A percentile compares a stretch with the other conserved stretches of the same genome.
phyloP scores from a whole-genome alignment of 73 alveolate genomes.

The Effrenium voratum region DNA sequence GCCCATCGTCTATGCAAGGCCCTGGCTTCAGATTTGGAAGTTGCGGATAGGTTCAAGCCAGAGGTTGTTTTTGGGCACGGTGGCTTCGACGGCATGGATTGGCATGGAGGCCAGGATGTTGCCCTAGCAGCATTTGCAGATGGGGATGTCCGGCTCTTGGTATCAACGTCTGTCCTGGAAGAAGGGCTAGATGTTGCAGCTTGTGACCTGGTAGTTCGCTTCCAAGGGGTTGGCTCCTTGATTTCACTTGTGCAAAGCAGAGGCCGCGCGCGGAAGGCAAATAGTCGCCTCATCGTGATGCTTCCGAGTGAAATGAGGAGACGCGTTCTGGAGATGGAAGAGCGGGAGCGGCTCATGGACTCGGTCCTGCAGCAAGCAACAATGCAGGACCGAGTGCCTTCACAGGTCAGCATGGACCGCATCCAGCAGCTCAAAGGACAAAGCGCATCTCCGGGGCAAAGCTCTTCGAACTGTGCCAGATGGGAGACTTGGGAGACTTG shows the following conservation, averaged over 20 bases:
- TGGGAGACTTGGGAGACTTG: too few species aligned
- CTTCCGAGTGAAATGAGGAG: background rate
- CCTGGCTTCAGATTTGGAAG: background rate
- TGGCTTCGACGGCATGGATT: background rate
- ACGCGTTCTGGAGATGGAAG: background rate
- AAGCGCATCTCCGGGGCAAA: too few species aligned
- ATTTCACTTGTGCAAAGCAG: background rate
- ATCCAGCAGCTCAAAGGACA: too few species aligned
- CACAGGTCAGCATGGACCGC: too few species aligned
- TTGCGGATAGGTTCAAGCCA: too few species aligned
- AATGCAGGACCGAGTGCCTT: too few species aligned
- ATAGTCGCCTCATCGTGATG: background rate
- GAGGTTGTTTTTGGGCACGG: background rate
- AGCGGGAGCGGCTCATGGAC: constrained; percentile 13
- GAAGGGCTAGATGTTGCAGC: background rate
- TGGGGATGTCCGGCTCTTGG: background rate
- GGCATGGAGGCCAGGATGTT: background rate
- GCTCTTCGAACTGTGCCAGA: too few species aligned
- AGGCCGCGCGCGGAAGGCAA: constrained; percentile 11
- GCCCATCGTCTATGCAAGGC: background rate
- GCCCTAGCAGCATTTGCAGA: constrained; percentile 1
- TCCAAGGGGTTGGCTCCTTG: background rate
- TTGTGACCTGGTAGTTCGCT: background rate
- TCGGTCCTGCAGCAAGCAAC: too few species aligned
- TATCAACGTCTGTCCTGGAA: background rate